These are phyloP conservation scores for Pittosporum tobira DNA, from an alignment of 129 eudicot species.

Conservation along the genomic window DNA sequence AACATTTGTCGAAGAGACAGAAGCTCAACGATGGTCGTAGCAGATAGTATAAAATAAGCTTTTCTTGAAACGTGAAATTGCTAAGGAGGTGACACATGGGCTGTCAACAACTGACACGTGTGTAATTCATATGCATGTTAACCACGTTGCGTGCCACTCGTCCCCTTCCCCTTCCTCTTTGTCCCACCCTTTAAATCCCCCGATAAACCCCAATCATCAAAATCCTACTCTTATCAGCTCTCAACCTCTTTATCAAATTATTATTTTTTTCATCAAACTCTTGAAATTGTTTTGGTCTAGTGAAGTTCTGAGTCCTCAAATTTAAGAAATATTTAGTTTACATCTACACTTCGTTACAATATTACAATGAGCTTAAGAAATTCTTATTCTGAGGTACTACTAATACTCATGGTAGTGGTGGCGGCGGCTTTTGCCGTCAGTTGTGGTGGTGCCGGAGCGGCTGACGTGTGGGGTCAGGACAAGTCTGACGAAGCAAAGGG, in stretches of 20 bases:
- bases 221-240: too few relatives aligned
- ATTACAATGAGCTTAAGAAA: not conserved
- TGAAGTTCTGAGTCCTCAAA: too few relatives aligned
- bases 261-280: not conserved
- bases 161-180: not conserved
- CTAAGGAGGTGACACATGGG: not conserved
- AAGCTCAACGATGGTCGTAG: too few relatives aligned
- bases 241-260: too few relatives aligned
- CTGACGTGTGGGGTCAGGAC: conserved; percentile 5
- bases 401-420: conserved; percentile 9
- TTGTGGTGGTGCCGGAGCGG: conserved; percentile 5
- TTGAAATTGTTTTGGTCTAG: too few relatives aligned
- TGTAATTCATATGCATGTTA: not conserved
- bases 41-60: too few relatives aligned
- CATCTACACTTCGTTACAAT: not conserved
- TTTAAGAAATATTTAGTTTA: too few relatives aligned
- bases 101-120: not conserved
- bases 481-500: conserved; percentile 21
- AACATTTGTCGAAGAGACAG: too few relatives aligned
- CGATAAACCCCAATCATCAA: too few relatives aligned
- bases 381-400: not conserved
- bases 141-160: conserved; percentile 6
- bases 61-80: too few relatives aligned
- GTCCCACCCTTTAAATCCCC: not conserved
- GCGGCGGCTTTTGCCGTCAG: conserved; percentile 6